Percentiles rank a stretch among this genome's conserved stretches.
Conservation (phyloP, 1,284 basidiomycete genomes). For the Heterobasidion irregulare region DNA sequence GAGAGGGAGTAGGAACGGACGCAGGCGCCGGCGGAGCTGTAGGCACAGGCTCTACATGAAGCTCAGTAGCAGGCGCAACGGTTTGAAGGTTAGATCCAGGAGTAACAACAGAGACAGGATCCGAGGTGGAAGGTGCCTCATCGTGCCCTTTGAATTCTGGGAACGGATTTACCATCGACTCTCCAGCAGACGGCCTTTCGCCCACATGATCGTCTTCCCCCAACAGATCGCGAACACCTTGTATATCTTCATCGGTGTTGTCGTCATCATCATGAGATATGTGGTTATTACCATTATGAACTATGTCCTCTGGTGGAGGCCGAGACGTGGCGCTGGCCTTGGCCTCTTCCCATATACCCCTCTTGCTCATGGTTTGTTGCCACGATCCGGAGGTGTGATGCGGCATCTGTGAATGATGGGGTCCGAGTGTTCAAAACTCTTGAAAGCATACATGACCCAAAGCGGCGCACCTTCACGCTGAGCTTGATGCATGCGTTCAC, state of each 20-base stretch:
- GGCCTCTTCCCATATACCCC: slow-evolving; percentile 6
- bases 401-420: slow-evolving; percentile 4
- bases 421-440: slow-evolving; percentile 1
- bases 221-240: neutral
- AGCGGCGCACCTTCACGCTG: slow-evolving; percentile 29
- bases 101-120: neutral
- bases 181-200: no score
- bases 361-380: slow-evolving; percentile 1
- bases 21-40: no score
- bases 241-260: neutral
- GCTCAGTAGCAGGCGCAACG: neutral
- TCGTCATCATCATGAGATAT: neutral
- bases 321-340: neutral
- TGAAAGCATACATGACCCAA: neutral
- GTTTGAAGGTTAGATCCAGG: neutral
- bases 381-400: slow-evolving; percentile 10
- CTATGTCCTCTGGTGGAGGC: neutral
- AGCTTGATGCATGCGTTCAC: slow-evolving; percentile 23
- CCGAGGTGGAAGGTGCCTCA: neutral
- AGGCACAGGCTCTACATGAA: neutral
- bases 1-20: neutral
- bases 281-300: neutral
- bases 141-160: neutral
- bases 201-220: neutral
- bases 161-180: no score